Base-by-base conservation (phyloP, 768 basidiomycete genomes). In the Mycena indigotica region DNA sequence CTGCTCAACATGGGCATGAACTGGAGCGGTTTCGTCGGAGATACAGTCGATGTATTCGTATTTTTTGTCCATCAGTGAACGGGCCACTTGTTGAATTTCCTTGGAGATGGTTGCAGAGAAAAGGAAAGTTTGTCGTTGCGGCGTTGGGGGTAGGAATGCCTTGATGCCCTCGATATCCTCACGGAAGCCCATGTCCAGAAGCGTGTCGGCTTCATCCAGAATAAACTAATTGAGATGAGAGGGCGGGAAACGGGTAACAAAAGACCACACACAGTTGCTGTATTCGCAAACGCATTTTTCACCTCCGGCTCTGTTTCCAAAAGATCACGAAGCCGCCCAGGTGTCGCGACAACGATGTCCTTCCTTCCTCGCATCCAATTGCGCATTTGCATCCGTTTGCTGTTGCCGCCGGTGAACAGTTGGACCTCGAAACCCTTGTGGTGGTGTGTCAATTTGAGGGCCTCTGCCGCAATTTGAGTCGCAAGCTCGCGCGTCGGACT, bases 131-230 rank as follows among this genome's bases (percentile, higher is more conserved):
- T 95, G 94, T n/a, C 93, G 85, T 52, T 83, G 69, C 0, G 87
- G 83, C 1, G 73, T 65, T 19, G 75, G 74, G 6, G 89, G 87
- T n/a, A 95, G 77, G 65, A 77, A 80, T 3, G 75, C 67, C 26
- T 81, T 72, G 64, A 96, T 93, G 1, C 80, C 84, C 21, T 90
- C 84, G 28, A 98, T 85, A 65, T 96, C 95, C 23, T 87, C 82
- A 3, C 89, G 83, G 82, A 96, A 97, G 63, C 95, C 95, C 88
- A 95, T 89, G 55, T 94, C 92, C 12, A 98, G 78, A 13, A 96
- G 78, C 0, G 89, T 91, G 67, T 98, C 95, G 12, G 93, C 92
- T 70, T 97, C 93, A 67, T 98, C 97, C 56, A 98, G 77, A 57
- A 98, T 81, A 52, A 98, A 81, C 91, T 93, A 61, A 32, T 51